Base-by-base conservation (phyloP, 768 basidiomycete genomes). In the Agaricus blazei region DNA sequence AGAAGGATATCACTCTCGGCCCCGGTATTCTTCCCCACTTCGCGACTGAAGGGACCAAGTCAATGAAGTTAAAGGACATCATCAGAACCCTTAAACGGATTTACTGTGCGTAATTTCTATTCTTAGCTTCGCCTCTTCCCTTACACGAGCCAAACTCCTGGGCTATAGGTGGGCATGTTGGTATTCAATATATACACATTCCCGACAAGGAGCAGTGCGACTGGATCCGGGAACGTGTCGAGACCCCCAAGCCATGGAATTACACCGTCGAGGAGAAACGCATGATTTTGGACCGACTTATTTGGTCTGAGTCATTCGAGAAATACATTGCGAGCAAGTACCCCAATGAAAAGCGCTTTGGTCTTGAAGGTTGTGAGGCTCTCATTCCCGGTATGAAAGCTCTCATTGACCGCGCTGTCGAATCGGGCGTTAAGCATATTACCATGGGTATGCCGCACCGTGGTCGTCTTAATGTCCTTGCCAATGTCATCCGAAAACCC, bases 301-400 rank as follows among this genome's bases (percentile, higher is more conserved):
- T 98, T 68, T 99, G 97, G 97, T 98, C 96, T n/a, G 97, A 98
- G 65, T 89, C 91, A 3, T 98, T 98, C 66, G 97, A 99, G 71
- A 94, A 94, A 66, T 99, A 98, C 80, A 94, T 99, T 60, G 89
- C 94, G 23, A 90, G 85, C 80, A 99, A 98, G 71, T 97, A 92
- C 74, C 97, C 97, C 62, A 99, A 98, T 74, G 97, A 99, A 78
- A 99, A 99, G 74, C 89, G 97, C 46, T 99, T 99, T 72, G 97
- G 97, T 70, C 82, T 99, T 42, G 97, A 99, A 72, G 97, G 97
- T 53, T 97, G 94, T 71, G 97, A 99, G 73, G 83, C 93, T 28
- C 86, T 99, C 62, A 89, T 98, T 63, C 97, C 97, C 28, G 97
- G 97, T 51, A 99, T 99, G 97, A 99, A 99, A 75, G 97, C 96